Percentiles rank a stretch among this genome's conserved stretches.
phyloP scores from a whole-genome alignment of 768 basidiomycete species.

The Mrakia gelida region DNA sequence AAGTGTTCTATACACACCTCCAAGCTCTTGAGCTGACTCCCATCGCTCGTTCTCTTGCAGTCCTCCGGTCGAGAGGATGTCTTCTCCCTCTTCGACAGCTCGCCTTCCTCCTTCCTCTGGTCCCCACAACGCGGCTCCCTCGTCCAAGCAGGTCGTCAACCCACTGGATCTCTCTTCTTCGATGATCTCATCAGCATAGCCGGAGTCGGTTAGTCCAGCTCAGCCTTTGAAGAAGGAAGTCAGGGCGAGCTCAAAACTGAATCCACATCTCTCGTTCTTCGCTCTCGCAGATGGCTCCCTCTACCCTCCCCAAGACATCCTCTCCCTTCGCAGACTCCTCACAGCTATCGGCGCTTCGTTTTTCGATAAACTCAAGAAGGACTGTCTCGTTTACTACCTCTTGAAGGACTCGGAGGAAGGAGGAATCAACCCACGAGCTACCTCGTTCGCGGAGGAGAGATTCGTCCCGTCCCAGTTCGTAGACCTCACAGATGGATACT shows the following conservation, averaged over 20 bases:
- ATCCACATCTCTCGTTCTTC: not conserved
- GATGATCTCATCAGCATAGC: conserved; percentile 29
- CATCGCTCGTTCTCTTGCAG: no score
- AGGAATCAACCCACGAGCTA: conserved; percentile 54
- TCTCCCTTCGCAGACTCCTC: conserved; percentile 57
- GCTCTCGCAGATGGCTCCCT: conserved; percentile 13
- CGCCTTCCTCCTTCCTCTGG: conserved; percentile 26
- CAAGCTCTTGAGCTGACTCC: no score
- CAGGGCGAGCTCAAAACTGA: not conserved
- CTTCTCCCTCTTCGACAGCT: conserved; percentile 16
- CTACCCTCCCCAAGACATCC: conserved; percentile 63
- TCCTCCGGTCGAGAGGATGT: no score
- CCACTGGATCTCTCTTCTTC: conserved; percentile 24
- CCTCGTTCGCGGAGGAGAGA: conserved; percentile 52
- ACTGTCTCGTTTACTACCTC: conserved; percentile 73
- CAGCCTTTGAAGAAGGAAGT: no score
- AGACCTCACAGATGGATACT: conserved; percentile 76
- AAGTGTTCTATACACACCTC: no score
- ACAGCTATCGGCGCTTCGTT: conserved; percentile 57
- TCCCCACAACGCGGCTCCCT: not conserved
- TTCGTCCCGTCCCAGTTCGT: conserved; percentile 73
- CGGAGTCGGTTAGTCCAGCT: not conserved
- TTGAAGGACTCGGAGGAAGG: conserved; percentile 56
- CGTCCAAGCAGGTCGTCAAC: not conserved
- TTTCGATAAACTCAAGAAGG: conserved; percentile 73